Percentiles rank a stretch among this genome's conserved stretches.
phyloP scores from a whole-genome alignment of 208 protist species.

The Wallacemonas collosoma region DNA sequence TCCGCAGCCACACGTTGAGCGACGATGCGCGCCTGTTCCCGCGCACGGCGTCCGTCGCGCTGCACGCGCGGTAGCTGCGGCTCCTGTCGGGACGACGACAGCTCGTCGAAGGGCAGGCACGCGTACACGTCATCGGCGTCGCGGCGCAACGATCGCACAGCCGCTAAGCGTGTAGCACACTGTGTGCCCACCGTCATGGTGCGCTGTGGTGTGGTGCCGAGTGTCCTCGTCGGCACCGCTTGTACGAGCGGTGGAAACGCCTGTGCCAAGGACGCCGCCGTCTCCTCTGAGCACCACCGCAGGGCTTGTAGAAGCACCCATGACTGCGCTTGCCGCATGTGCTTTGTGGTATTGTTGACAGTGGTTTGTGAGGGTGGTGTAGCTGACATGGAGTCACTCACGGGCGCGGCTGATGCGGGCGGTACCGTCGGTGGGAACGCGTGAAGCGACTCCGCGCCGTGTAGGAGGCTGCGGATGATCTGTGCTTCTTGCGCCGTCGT shows the following conservation, averaged over 20 bases:
- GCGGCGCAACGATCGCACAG: conserved; percentile 14
- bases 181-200: too few relatives aligned
- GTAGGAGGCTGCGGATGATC: neutral
- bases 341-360: neutral
- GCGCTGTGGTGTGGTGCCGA: too few relatives aligned
- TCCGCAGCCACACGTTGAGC: neutral
- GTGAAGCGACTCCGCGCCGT: neutral
- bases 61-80: neutral
- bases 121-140: conserved; percentile 2
- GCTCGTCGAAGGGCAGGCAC: neutral
- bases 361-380: neutral
- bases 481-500: neutral
- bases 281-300: neutral
- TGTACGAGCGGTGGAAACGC: neutral
- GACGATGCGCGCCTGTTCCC: conserved; percentile 4
- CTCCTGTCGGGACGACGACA: too few relatives aligned
- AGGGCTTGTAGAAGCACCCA: neutral
- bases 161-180: conserved; percentile 19
- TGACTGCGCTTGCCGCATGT: neutral
- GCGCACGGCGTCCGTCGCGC: neutral
- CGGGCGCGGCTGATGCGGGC: neutral
- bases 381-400: neutral
- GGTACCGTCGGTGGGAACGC: neutral
- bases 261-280: neutral
- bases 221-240: too few relatives aligned